Evolutionary conservation across 2,329 filamentous ascomycete species (phyloP), one percentile per base, ranked within the genome.

Genomic region (Dothistroma septosporum): DNA sequence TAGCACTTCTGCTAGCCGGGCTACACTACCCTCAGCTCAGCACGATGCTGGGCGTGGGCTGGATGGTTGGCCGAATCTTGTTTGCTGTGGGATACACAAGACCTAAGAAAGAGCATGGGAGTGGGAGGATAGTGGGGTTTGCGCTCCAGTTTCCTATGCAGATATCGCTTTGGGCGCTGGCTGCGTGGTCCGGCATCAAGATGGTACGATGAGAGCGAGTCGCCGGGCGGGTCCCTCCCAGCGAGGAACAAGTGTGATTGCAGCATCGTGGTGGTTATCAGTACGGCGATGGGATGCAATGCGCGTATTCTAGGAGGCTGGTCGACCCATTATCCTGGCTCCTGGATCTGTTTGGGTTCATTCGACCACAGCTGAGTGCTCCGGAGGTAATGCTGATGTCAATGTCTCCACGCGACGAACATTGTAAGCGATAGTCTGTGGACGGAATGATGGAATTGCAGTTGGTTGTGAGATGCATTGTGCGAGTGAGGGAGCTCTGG

Each of bases 1-100:
- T 80, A 28, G 77, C 77, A 53, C 76, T 83, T 68, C 74, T 86
- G 19, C 76, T 86, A 57, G 77, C 80, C 0, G 85, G 84, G 2
- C 66, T 86, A 57, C 75, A 75, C 62, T 85, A 80, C 70, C 85
- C 85, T 0, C 68, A 76, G 31, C 72, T 78, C 4, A 74, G 79
- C 2, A 74, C 80, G 0, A 73, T 72, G 4, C 62, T 84, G 53
- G 82, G 82, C 9, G 72, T 72, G 0, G 70, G 72, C 1, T 87
- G 84, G 84, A 74, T 79, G 9, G 69, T 82, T 8, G 78, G 76
- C 61, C 75, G 84, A 33, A 66, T 77, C 0, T 57, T 84, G 21
- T 87, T 81, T 67, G 76, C 76, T 7, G 22, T 69, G 9, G 79
- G 79, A 48, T 82, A 82, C 68, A 79, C 78, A 21, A 72, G 70